These are phyloP conservation scores for Hypomontagnella submonticulosa DNA, from an alignment of 495 filamentous ascomycete species.

Conservation along the genomic window DNA sequence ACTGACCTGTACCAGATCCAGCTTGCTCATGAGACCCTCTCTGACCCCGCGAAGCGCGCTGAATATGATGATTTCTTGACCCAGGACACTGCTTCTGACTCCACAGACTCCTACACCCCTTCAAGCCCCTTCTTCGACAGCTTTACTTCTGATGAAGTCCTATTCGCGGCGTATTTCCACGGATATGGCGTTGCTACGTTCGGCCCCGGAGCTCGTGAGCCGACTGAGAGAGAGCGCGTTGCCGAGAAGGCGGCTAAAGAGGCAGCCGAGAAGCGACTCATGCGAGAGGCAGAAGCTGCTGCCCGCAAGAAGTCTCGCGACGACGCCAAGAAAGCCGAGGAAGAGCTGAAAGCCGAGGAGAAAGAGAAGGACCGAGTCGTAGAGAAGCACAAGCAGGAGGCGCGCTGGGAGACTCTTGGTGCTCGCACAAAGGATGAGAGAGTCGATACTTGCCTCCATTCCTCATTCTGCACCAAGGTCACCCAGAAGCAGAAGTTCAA, in stretches of 20 bases:
- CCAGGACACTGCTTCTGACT: too few species aligned
- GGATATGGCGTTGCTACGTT: too few species aligned
- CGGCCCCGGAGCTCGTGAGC: too few species aligned
- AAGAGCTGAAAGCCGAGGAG: background rate
- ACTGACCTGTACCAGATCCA: conserved; percentile 30
- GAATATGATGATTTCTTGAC: conserved; percentile 35
- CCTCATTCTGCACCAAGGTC: conserved; percentile 41
- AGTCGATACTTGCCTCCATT: conserved; percentile 37
- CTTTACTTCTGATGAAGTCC: too few species aligned
- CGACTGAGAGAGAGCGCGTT: too few species aligned
- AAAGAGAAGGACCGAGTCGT: background rate
- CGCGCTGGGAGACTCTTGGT: conserved; percentile 22
- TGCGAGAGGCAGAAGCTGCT: background rate
- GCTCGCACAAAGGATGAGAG: conserved; percentile 36
- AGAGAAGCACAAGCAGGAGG: conserved; percentile 27
- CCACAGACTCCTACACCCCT: too few species aligned
- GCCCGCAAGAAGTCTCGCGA: conserved; percentile 5
- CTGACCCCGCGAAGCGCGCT: conserved; percentile 12
- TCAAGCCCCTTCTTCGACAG: too few species aligned
- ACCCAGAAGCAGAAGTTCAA: conserved; percentile 44
- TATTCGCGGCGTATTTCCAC: too few species aligned
- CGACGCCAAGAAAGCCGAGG: conserved; percentile 3
- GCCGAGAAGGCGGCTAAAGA: background rate
- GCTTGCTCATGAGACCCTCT: conserved; percentile 37
- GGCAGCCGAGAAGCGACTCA: background rate